These are phyloP conservation scores for Nicotiana rustica DNA, from an alignment of 305 asterid genomes.

Conservation along the genomic window DNA sequence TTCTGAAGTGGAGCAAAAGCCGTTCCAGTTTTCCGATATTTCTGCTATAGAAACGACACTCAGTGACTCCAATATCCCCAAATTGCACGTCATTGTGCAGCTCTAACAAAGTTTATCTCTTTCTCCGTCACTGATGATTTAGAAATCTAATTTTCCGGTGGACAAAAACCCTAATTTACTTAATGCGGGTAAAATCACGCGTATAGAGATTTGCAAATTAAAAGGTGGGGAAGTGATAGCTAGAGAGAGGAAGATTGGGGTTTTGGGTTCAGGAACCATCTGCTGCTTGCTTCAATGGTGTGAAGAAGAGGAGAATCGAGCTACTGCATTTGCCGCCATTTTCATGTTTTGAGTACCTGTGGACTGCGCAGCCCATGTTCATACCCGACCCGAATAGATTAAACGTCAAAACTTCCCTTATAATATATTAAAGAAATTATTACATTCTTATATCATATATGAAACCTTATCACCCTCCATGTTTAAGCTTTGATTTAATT, in stretches of 20 bases:
- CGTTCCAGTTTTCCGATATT: conserved; percentile 72
- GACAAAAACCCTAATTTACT: conserved; percentile 35
- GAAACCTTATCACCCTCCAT: too few species aligned
- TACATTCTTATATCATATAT: too few species aligned
- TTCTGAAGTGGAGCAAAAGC: conserved; percentile 65
- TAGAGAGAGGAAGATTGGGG: background rate
- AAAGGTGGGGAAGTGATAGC: too few species aligned
- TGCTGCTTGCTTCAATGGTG: background rate
- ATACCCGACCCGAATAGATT: background rate
- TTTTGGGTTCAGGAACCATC: background rate
- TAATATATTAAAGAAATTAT: too few species aligned
- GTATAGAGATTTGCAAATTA: background rate
- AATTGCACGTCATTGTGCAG: conserved; percentile 62
- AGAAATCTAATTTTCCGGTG: background rate
- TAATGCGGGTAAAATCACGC: background rate
- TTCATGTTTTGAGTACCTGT: conserved; percentile 23
- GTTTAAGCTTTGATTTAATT: too few species aligned
- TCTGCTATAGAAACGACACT: conserved; percentile 51
- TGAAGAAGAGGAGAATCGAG: background rate
- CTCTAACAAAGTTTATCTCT: background rate
- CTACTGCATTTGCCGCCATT: conserved; percentile 39
- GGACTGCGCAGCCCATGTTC: background rate
- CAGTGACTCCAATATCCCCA: conserved; percentile 63
- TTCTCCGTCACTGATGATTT: background rate
- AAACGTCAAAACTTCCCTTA: background rate